Evolutionary conservation across 768 basidiomycete species (phyloP), one percentile per base, ranked within the genome.

Genomic region (Russula sp.): DNA sequence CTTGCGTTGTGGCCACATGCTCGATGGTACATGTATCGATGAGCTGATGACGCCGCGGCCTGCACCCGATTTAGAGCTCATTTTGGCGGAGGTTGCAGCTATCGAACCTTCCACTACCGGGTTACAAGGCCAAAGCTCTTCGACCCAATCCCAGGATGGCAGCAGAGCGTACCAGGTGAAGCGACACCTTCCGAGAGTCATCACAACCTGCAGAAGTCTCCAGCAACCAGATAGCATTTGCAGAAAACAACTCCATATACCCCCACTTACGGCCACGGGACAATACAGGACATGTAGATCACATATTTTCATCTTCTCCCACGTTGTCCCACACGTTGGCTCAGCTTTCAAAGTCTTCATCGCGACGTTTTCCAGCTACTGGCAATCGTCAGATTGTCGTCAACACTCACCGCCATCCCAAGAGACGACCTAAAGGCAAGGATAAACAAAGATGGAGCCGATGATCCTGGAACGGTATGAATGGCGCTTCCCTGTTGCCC

Each of bases 41-140:
- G 77, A 80, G 67, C 68, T 92, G 55, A 84, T 86, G 71, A 74
- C 76, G 40, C 87, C 84, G 2, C 55, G 55, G 16, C 34, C 52
- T n/a, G 16, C 55, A n/a, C 42, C 56, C 26, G 44, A 50, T 14
- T 38, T 55, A 14, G 57, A 61, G 28, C 49, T 22, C 13, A 44
- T 30, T 32, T 22, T 49, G 42, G 18, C 26, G n/a, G 28, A 66
- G 20, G 4, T 26, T 40, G 28, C 36, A 30, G 22, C n/a, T 30
- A 30, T 34, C 18, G 48, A n/a, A n/a, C 16, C 14, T 30, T 46
- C 53, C 2, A 3, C n/a, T 51, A 3, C 1, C 40, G 32, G 9
- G 48, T 14, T 22, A 16, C 59, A 20, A 51, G 58, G 32, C 8
- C 53, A 44, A n/a, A 40, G 60, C 64, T 9, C 30, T 24, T 42